phyloP scores from a whole-genome alignment of 2,329 filamentous ascomycete genomes.

The Colletotrichum falcatum region DNA sequence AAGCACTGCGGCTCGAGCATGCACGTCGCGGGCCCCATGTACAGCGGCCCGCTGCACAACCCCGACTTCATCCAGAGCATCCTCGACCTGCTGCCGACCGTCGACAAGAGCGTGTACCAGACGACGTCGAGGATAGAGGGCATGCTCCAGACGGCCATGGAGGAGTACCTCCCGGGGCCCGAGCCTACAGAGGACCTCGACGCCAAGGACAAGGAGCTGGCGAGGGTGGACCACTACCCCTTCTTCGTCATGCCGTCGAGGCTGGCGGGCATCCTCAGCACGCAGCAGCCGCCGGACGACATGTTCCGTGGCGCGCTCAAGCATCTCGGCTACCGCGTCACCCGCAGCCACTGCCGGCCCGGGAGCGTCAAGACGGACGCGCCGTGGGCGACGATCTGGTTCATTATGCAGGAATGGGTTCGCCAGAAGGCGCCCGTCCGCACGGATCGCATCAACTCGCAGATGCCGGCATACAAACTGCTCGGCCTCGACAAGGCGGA shows the following conservation, averaged over 20 bases:
- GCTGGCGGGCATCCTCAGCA: conserved; percentile 82
- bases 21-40: conserved; percentile 95
- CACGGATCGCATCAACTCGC: conserved; percentile 74
- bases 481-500: conserved; percentile 59
- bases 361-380: conserved; percentile 95
- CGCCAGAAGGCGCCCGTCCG: conserved; percentile 84
- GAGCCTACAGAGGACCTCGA: conserved; percentile 53
- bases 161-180: conserved; percentile 69
- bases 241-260: conserved; percentile 88
- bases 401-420: conserved; percentile 92
- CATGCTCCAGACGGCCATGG: conserved; percentile 89
- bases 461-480: conserved; percentile 79
- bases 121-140: conserved; percentile 87
- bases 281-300: conserved; percentile 82
- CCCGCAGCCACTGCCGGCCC: conserved; percentile 88
- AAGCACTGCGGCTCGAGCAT: conserved; percentile 87
- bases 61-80: conserved; percentile 84
- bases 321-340: conserved; percentile 83
- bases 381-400: conserved; percentile 90
- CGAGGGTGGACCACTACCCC: conserved; percentile 77
- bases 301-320: conserved; percentile 84
- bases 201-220: conserved; percentile 63
- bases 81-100: conserved; percentile 76
- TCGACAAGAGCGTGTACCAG: conserved; percentile 77
- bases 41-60: conserved; percentile 89